Base-by-base conservation (phyloP, 345 rosid genomes). In the Arabis alpina region DNA sequence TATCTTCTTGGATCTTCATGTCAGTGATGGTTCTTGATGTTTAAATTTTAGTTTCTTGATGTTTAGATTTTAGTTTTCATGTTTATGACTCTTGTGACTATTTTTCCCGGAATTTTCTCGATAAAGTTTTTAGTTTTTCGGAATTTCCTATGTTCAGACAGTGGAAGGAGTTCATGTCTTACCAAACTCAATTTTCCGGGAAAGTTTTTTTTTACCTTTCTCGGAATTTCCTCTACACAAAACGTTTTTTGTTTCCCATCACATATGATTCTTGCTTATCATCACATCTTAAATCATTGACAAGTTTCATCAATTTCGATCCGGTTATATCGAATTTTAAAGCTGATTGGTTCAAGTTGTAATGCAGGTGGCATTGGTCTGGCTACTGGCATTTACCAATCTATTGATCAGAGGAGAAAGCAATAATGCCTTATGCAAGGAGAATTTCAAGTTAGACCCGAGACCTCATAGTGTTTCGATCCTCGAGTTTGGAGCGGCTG, bases 401-500 rank as follows among this genome's bases (percentile, higher is more conserved):
- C 81, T 83, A 44, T 79, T 82, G 34, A 49, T 83, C 54, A 61
- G 69, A 65, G 54, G 72, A 62, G 81, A 80, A 45, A 65, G 71
- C 39, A 81, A 76, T 36, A 69, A 75, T 37, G 83, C 74, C 8
- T 63, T 69, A 3, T 91, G 98, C 66, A 84, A 83, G 50, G 34
- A 66, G 49, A 79, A 66, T 64, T 73, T 82, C 51, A 76, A 72
- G 62, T 77, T 91, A 69, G 78, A 83, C 45, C 89, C 96, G 0
- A 84, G 98, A 72, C 98, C 93, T 0, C 97, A 87, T 39, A 93
- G 95, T 44, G 96, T 91, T 62, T 93, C 97, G 2, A 93, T 91
- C 15, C 78, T 76, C 50, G 98, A 93, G 80, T 93, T 93, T 63
- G 94, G 98, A 53, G 98, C 97, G 36, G 95, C 89, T 28, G 98